Percentiles rank a stretch among this genome's conserved stretches.
These are phyloP conservation scores for Teunomyces stri DNA, from an alignment of 805 yeast species.

Conservation along the genomic window DNA sequence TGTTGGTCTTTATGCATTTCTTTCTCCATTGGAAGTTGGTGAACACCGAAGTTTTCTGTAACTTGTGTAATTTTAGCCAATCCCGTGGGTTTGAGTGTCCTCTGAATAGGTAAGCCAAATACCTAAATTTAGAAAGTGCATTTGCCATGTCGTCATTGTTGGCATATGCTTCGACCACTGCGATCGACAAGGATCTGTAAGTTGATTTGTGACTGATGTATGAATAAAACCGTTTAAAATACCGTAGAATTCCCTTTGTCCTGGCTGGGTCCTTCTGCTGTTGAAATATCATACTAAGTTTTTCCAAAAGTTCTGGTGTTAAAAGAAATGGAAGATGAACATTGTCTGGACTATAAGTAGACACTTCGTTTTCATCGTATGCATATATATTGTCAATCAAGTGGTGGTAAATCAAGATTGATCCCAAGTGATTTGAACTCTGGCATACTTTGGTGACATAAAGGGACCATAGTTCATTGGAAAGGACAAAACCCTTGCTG, in stretches of 20 bases:
- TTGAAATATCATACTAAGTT: constrained; percentile 27
- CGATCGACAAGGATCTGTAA: constrained; percentile 26
- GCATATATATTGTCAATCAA: constrained; percentile 26
- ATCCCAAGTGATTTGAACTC: constrained; percentile 26
- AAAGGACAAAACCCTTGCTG: constrained; percentile 15
- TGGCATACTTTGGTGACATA: constrained; percentile 24
- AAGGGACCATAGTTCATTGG: constrained; percentile 36
- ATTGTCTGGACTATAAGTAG: constrained; percentile 14
- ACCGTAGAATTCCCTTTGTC: constrained; percentile 29
- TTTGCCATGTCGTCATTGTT: constrained; percentile 15
- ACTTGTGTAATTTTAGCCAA: constrained; percentile 8
- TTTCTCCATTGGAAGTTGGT: constrained; percentile 22
- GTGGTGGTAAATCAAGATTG: constrained; percentile 34
- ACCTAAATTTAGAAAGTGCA: constrained; percentile 24
- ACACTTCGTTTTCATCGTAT: constrained; percentile 11
- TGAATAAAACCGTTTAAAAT: constrained; percentile 40
- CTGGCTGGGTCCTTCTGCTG: constrained; percentile 23
- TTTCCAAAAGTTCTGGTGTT: constrained; percentile 22
- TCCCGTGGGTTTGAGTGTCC: constrained; percentile 18
- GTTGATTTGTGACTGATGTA: constrained; percentile 26
- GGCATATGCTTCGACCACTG: constrained; percentile 32
- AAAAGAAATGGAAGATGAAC: constrained; percentile 32
- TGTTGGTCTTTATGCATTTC: constrained; percentile 19
- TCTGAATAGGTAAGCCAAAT: constrained; percentile 15
- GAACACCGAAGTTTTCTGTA: constrained; percentile 13